Base-by-base conservation (phyloP, 305 asterid species). In the Ilex paraguariensis region DNA sequence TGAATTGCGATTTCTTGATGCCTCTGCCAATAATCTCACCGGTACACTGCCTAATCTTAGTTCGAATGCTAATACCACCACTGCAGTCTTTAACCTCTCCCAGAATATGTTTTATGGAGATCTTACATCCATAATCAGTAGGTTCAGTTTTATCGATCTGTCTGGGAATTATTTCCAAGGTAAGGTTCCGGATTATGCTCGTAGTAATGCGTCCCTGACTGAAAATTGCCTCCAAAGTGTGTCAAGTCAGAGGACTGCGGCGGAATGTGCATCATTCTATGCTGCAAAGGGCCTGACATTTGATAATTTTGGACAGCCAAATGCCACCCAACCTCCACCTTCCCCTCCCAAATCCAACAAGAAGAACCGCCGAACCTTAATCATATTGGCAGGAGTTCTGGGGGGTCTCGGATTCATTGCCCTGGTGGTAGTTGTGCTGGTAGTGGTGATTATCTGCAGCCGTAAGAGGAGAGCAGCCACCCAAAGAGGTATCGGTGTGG, bases 101-200 rank as follows among this genome's bases (percentile, higher is more conserved):
- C 65, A 54, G 51, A 92, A 92, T 81, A 62, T 58, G 60, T 82
- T 89, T 45, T 89, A 84, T 60, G 98, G 97, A 66, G 70, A 64
- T 71, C 73, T 92, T 57, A 76, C 88, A 21, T 65, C 87, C 45
- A 70, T 81, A 7, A 50, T 82, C 56, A 67, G 62, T 61, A 73
- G 90, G 64, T 85, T 85, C 68, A 39, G 85, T 61, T 76, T 70
- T 58, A 63, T 79, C 54, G 91, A 92, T 75, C 62, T 87, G 65
- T 84, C 94, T 0, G 82, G 84, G 7, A 92, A 92, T 70, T 87
- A 84, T 73, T 80, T 92, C 36, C 81, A 89, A 81, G 96, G 98
- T 7, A 74, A 60, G 3, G 75, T 81, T 75, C 96, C 93, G 6
- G 65, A 39, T 60, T 78, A 76, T 70, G 95, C 83, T 61, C 82